phyloP scores from a whole-genome alignment of 768 basidiomycete genomes.

The Mycena pura region DNA sequence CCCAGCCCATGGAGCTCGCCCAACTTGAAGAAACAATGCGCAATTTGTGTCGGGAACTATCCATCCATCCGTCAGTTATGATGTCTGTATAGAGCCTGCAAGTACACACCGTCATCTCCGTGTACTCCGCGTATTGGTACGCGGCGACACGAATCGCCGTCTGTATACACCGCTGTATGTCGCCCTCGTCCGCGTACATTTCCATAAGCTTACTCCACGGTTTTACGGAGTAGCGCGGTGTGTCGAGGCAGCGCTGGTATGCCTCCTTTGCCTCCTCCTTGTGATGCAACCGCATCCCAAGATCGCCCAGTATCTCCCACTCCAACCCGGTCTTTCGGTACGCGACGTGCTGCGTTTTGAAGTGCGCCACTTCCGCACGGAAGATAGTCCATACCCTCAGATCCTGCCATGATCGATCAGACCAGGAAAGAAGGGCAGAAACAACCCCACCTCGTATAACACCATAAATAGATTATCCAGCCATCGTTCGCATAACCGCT shows the following conservation, averaged over 20 bases:
- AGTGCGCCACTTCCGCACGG: constrained; percentile 97
- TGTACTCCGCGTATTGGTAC: constrained; percentile 90
- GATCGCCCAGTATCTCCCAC: constrained; percentile 98
- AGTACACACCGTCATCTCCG: constrained; percentile 80
- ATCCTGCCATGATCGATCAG: constrained; percentile 60
- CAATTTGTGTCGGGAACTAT: constrained; percentile 91
- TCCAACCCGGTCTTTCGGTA: constrained; percentile 97
- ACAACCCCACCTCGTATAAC: constrained; percentile 82
- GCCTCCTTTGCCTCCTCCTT: constrained; percentile 99
- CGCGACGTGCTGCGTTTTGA: constrained; percentile 97
- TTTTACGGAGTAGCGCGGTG: constrained; percentile 84
- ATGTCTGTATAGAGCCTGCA: background rate
- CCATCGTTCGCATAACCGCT: constrained; percentile 97
- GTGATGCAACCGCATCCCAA: constrained; percentile 92
- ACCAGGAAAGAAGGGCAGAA: background rate
- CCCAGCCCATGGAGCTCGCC: constrained; percentile 92
- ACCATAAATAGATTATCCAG: constrained; percentile 99
- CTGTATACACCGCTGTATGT: constrained; percentile 89
- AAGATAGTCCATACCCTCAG: constrained; percentile 98
- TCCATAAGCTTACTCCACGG: constrained; percentile 95
- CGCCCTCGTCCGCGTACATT: constrained; percentile 96
- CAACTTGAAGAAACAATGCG: constrained; percentile 90
- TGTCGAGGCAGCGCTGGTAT: constrained; percentile 92
- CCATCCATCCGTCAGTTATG: constrained; percentile 9
- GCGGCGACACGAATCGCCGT: constrained; percentile 92